Base-by-base conservation (phyloP, 441 rosid species). In the Iberis amara region DNA sequence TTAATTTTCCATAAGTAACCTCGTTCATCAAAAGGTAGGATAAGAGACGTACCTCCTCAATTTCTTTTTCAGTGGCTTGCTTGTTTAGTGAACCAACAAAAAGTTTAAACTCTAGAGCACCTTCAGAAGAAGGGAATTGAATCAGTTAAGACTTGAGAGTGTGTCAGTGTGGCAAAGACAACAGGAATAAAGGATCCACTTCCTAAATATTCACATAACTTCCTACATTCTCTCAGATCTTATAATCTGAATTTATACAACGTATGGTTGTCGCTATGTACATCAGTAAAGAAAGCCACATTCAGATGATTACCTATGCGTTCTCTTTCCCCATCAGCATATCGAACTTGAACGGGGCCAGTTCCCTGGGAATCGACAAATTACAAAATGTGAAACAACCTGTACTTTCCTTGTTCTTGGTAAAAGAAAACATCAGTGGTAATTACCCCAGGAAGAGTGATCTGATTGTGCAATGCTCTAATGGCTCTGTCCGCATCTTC, bases 291-390 rank as follows among this genome's bases (percentile, higher is more conserved):
- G 11, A 53, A 37, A 44, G 21, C 24, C 39, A 7, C 30, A 39
- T 9, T 9, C 14, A 36, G 59, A 56, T 43, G 31, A 64, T 69
- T 89, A 94, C 99, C 99, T 44, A 89, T 83, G 47, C 99, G 97
- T 73, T 86, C 99, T 56, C 94, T 76, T 75, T 94, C 99, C 49
- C 99, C 99, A 64, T 94, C 99, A 63, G 99, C 99, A 65, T 86
- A 94, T 70, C 97, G 81, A 66, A 94, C 99, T 80, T 89, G 99
- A 57, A 94, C 86, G 59, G 95, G 99, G 52, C 91, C 94, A 50
- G 68, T 57, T 69, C 96, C 99, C 99, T 94, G 82, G 56, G 57
- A 74, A 67, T 68, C 39, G 60, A 67, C 49, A 70, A 24, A 48
- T 48, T 45, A 33, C 35, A 55, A 12, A 37, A 47, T 36, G 39